phyloP scores from a whole-genome alignment of 1,284 basidiomycete species.

The Porogramme epimiltina region DNA sequence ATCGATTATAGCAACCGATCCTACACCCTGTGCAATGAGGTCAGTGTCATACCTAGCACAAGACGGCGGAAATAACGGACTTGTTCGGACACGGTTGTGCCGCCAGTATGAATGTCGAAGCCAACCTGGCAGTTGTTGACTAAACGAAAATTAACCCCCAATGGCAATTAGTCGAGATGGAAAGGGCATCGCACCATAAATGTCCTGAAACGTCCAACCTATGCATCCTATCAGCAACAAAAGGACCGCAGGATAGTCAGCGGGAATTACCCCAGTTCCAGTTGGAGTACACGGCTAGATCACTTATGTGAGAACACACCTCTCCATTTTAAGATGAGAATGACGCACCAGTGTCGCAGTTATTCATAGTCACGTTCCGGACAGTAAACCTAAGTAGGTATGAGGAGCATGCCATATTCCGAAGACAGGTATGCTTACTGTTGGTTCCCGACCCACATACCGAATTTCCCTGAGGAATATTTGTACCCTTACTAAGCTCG shows the following conservation, averaged over 20 bases:
- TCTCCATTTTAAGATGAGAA: no score
- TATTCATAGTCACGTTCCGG: constrained; percentile 59
- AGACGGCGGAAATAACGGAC: constrained; percentile 8
- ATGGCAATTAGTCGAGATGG: no score
- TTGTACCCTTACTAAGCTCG: neutral
- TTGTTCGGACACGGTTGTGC: constrained; percentile 29
- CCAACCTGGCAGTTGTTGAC: constrained; percentile 55
- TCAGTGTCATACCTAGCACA: neutral
- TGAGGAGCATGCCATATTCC: neutral
- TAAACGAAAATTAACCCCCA: neutral
- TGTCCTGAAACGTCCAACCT: no score
- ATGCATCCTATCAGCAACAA: neutral
- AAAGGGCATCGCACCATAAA: no score
- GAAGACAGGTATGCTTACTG: constrained; percentile 42
- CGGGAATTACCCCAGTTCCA: constrained; percentile 60
- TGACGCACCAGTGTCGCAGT: constrained; percentile 47
- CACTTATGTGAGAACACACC: no score
- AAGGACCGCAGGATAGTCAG: neutral
- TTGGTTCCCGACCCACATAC: constrained; percentile 60
- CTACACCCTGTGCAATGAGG: constrained; percentile 34
- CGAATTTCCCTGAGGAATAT: constrained; percentile 28
- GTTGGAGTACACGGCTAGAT: constrained; percentile 28
- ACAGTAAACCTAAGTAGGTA: constrained; percentile 44
- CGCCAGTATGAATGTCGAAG: constrained; percentile 52
- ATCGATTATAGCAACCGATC: constrained; percentile 63